phyloP scores from a whole-genome alignment of 2,329 filamentous ascomycete genomes.

The Xylaria polymorpha region DNA sequence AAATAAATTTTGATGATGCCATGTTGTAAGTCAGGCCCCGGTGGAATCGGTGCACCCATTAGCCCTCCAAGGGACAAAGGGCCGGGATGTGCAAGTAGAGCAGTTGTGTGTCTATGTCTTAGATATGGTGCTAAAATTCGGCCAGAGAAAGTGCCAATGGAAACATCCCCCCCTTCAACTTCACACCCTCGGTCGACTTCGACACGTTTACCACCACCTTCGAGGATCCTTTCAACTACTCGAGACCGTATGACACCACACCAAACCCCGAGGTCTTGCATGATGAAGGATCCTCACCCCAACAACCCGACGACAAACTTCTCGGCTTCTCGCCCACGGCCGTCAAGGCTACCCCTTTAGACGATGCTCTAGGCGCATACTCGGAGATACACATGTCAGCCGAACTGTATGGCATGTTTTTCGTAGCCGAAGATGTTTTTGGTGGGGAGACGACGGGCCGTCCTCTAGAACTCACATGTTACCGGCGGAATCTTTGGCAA shows the following conservation, averaged over 20 bases:
- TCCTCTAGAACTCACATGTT: constrained; percentile 89
- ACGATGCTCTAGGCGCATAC: constrained; percentile 69
- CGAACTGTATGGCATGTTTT: constrained; percentile 89
- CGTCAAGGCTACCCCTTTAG: constrained; percentile 70
- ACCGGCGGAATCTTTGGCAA: constrained; percentile 93
- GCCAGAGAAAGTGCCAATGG: constrained; percentile 58
- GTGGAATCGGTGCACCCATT: neutral
- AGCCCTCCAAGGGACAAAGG: neutral
- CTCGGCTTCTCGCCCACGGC: constrained; percentile 77
- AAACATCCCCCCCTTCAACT: constrained; percentile 59
- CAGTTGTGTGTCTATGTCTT: constrained; percentile 8
- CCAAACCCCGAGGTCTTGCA: constrained; percentile 57
- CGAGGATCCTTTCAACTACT: constrained; percentile 73
- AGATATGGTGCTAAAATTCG: constrained; percentile 39
- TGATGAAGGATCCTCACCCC: constrained; percentile 61
- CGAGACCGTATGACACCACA: constrained; percentile 60
- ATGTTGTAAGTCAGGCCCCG: constrained; percentile 60
- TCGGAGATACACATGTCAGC: constrained; percentile 75
- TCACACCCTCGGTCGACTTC: constrained; percentile 70
- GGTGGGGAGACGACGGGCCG: constrained; percentile 66
- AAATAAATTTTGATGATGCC: constrained; percentile 66
- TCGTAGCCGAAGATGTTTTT: constrained; percentile 85
- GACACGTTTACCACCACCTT: constrained; percentile 71
- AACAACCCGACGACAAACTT: constrained; percentile 74
- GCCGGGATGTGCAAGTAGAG: constrained; percentile 10